A percentile compares a stretch with the other conserved stretches of the same genome.
Evolutionary conservation across 148 eudicot species (phyloP).

Genomic region (Cornus florida): DNA sequence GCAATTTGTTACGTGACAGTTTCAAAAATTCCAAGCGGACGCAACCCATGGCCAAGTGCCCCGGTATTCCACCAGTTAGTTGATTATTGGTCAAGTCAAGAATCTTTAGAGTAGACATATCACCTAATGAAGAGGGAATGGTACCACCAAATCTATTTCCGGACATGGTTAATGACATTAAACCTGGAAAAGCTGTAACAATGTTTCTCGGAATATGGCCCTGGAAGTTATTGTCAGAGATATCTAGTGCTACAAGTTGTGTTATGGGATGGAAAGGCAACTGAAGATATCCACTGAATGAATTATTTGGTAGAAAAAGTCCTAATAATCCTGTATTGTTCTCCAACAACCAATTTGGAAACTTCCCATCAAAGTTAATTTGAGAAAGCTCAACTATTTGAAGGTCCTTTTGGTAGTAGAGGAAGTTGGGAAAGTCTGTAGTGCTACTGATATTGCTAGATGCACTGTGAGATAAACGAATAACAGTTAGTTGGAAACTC

Average conservation of each 20-base stretch:
- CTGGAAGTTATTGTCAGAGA: neutral
- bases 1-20: slow-evolving; percentile 11
- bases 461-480: no score
- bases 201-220: neutral
- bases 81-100: slow-evolving; percentile 12
- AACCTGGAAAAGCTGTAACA: neutral
- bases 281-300: slow-evolving; percentile 1
- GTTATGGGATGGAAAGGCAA: neutral
- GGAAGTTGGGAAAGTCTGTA: neutral
- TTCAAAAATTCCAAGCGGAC: neutral
- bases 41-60: neutral
- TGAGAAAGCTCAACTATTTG: neutral
- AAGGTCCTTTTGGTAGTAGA: slow-evolving; percentile 13
- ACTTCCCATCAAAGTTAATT: neutral
- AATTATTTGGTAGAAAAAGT: neutral
- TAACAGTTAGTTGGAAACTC: no score
- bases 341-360: slow-evolving; percentile 19
- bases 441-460: no score
- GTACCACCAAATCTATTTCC: slow-evolving; percentile 4
- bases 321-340: neutral
- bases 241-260: neutral
- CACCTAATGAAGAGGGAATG: slow-evolving; percentile 7
- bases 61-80: slow-evolving; percentile 11
- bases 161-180: neutral
- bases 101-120: neutral